These are phyloP conservation scores for Pisolithus orientalis DNA, from an alignment of 768 basidiomycete species.

Conservation along the genomic window DNA sequence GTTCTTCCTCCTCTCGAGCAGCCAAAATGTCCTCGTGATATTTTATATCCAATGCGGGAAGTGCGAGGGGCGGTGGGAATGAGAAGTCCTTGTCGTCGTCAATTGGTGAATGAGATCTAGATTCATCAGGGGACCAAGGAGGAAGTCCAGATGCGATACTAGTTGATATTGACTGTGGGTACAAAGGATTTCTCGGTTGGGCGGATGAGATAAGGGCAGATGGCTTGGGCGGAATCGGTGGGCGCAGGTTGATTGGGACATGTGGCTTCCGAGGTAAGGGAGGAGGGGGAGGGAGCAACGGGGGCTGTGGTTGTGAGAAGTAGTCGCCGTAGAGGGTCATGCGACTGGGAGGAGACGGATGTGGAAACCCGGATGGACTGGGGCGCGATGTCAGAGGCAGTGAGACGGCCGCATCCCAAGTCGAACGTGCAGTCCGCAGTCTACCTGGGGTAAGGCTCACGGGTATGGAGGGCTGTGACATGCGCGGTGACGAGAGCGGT, in stretches of 20 bases:
- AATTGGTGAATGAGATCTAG: slow-evolving; percentile 10
- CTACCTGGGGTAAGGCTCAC: slow-evolving; percentile 19
- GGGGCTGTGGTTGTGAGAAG: slow-evolving; percentile 4
- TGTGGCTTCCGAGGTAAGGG: slow-evolving; percentile 23
- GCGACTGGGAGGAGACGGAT: slow-evolving; percentile 6
- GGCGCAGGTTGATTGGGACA: slow-evolving; percentile 21
- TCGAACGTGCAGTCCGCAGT: slow-evolving; percentile 8
- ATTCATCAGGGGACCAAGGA: not conserved
- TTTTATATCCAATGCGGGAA: slow-evolving; percentile 35
- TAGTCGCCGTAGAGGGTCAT: slow-evolving; percentile 26
- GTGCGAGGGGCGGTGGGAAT: slow-evolving; percentile 41
- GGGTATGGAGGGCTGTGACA: slow-evolving; percentile 13
- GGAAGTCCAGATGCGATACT: slow-evolving; percentile 7
- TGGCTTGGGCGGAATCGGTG: slow-evolving; percentile 39
- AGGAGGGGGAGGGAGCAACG: slow-evolving; percentile 25
- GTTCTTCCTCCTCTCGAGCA: slow-evolving; percentile 54
- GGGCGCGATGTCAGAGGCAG: slow-evolving; percentile 8
- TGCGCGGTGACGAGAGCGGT: not conserved
- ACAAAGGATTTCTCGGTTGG: slow-evolving; percentile 24
- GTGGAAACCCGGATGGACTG: slow-evolving; percentile 3
- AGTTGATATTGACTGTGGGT: slow-evolving; percentile 27
- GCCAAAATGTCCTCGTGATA: slow-evolving; percentile 19
- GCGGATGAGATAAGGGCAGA: slow-evolving; percentile 7
- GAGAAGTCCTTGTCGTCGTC: slow-evolving; percentile 42
- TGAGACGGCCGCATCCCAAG: slow-evolving; percentile 12